Evolutionary conservation across 1,139 yeast genomes (phyloP).

Genomic region (Nakaseomyces bracarensis): DNA sequence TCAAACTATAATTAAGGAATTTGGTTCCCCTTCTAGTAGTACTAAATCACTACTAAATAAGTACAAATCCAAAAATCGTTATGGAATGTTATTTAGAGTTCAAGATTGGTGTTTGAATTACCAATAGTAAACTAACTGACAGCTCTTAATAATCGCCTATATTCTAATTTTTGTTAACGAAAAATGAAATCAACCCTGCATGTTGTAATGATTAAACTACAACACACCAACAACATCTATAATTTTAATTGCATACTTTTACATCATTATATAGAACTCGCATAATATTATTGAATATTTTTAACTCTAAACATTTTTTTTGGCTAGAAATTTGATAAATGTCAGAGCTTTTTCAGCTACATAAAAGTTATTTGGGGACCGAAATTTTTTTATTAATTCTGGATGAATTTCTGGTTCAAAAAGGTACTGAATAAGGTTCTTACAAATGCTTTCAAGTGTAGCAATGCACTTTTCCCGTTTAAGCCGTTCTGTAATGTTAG

Average conservation of each 20-base stretch:
- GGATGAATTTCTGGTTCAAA: slow-evolving; percentile 5
- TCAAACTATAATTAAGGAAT: slow-evolving; percentile 2
- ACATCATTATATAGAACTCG: background rate
- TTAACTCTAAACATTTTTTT: background rate
- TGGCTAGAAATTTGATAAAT: background rate
- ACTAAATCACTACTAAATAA: slow-evolving; percentile 26
- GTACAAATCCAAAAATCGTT: slow-evolving; percentile 19
- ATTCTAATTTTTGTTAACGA: background rate
- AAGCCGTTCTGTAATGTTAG: background rate
- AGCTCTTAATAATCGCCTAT: background rate
- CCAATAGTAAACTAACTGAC: background rate
- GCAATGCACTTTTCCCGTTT: background rate
- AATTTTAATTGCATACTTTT: background rate
- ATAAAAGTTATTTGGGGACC: background rate
- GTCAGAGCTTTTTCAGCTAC: slow-evolving; percentile 1
- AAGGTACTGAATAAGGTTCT: background rate
- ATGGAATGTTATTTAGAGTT: slow-evolving; percentile 18
- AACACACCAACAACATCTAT: background rate
- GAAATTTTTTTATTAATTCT: background rate
- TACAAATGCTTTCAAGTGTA: background rate
- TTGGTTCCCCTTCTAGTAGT: slow-evolving; percentile 22
- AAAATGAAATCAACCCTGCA: no score
- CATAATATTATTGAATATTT: background rate
- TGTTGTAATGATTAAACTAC: background rate
- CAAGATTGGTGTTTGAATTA: slow-evolving; percentile 14